Base-by-base conservation (phyloP, 176 grass and related monocot species). In the Microstegium vimineum region DNA sequence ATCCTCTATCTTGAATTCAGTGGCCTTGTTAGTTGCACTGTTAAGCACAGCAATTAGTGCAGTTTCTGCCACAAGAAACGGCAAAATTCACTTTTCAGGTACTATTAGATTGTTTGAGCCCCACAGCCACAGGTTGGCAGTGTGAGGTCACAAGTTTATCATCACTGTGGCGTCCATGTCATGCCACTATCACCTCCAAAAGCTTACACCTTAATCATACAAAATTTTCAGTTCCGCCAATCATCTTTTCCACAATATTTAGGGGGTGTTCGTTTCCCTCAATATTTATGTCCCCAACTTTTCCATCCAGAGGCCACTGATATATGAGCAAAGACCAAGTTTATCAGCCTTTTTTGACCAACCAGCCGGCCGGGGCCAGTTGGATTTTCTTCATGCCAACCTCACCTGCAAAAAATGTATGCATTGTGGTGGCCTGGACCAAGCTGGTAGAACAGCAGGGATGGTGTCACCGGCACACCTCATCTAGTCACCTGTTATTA, bases 371-470 rank as follows among this genome's bases (percentile, higher is more conserved):
- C 46, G 0, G 17, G 59, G 33, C 65, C 56, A 78, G 27, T 71
- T 71, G 65, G 59, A 73, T 86, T 71, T 46, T 65, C 59, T 82
- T 78, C 54, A 78, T 38, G 36, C 69, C 49, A 80, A 69, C 49
- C 69, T 83, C 33, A 54, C n/a, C n/a, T 51, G 87, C 64, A 71
- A 34, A 69, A 80, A 65, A 14, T 57, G 78, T 60, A 68, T 62
- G 67, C 5, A 61, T 73, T 34, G 74, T 40, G 45, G 78, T 90
- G 79, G 79, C 74, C 23, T 66, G 83, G 87, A 82, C 83, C 88
- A 86, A 81, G 34, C 57, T 86, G 79, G 61, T 80, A 71, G 42
- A 73, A 49, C 45, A 49, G 41, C 74, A 67, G 47, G 78, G 74
- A 66, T 42, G 84, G 45, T 67, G 68, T 62, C 80, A 86, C 51